Conservation (phyloP, 2,329 filamentous ascomycete genomes). For the Amylocarpus encephaloides region DNA sequence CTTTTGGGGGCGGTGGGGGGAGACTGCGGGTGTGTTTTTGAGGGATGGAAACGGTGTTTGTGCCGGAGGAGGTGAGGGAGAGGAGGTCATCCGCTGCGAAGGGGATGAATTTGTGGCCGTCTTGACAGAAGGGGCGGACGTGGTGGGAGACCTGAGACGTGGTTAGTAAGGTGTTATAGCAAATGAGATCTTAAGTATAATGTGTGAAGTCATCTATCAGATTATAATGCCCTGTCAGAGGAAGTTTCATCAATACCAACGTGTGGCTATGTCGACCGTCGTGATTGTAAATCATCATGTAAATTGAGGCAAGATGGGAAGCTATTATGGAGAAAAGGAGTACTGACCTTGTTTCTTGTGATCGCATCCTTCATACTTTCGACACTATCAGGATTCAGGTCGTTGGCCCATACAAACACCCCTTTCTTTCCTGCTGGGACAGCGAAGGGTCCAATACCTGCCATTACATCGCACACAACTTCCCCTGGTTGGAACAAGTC, state of each 20-base stretch:
- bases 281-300: slow-evolving; percentile 22
- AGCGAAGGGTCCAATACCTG: slow-evolving; percentile 91
- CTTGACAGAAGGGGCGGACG: slow-evolving; percentile 72
- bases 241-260: slow-evolving; percentile 16
- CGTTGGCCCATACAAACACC: slow-evolving; percentile 94
- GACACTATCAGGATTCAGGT: slow-evolving; percentile 88
- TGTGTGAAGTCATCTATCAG: slow-evolving; percentile 4
- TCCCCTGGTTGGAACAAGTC: slow-evolving; percentile 73
- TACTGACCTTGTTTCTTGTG: slow-evolving; percentile 66
- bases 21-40: slow-evolving; percentile 35
- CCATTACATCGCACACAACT: slow-evolving; percentile 94
- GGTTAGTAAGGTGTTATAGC: background rate
- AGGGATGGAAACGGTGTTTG: slow-evolving; percentile 48
- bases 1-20: slow-evolving; percentile 33
- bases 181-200: background rate
- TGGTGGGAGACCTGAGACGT: slow-evolving; percentile 52
- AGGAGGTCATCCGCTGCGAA: slow-evolving; percentile 57
- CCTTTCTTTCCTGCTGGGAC: slow-evolving; percentile 83
- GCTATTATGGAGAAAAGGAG: background rate
- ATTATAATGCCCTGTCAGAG: slow-evolving; percentile 17
- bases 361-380: slow-evolving; percentile 65
- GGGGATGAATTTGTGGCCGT: slow-evolving; percentile 76
- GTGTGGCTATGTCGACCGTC: slow-evolving; percentile 20
- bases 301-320: background rate
- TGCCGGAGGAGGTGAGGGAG: slow-evolving; percentile 40